Evolutionary conservation across 176 grass and related monocot genomes (phyloP).

Genomic region (Lolium perenne): DNA sequence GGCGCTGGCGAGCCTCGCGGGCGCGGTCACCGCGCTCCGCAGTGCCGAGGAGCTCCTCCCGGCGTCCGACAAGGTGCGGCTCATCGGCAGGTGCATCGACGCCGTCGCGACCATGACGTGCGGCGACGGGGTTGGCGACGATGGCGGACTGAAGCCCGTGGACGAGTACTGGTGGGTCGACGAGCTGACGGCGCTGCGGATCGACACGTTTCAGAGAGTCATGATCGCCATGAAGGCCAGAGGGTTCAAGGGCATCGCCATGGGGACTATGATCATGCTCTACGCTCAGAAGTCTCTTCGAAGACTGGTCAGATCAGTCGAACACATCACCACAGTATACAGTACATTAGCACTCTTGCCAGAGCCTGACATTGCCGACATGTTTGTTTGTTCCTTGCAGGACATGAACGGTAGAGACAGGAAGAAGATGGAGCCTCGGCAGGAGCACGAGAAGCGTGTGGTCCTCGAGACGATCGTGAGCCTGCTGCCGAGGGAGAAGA

Average conservation of each 20-base stretch:
- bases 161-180: conserved; percentile 80
- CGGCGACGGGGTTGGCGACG: conserved; percentile 37
- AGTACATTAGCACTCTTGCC: background rate
- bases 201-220: conserved; percentile 84
- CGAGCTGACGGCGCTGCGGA: conserved; percentile 69
- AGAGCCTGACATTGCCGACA: background rate
- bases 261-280: conserved; percentile 87
- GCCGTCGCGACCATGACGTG: conserved; percentile 66
- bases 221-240: conserved; percentile 80
- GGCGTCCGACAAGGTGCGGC: conserved; percentile 62
- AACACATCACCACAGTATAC: background rate
- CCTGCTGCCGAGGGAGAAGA: conserved; percentile 78
- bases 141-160: conserved; percentile 44
- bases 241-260: conserved; percentile 75
- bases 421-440: conserved; percentile 65
- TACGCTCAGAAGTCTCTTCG: conserved; percentile 92
- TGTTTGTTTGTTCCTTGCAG: conserved; percentile 37
- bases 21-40: conserved; percentile 74
- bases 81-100: conserved; percentile 72
- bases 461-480: conserved; percentile 83
- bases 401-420: conserved; percentile 65
- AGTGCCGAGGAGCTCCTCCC: conserved; percentile 74
- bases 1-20: conserved; percentile 62
- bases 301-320: conserved; percentile 58
- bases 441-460: conserved; percentile 89